Percentiles rank a stretch among this genome's conserved stretches.
Conservation (phyloP, 306 rosid genomes). For the Gastrolobium villosum region DNA sequence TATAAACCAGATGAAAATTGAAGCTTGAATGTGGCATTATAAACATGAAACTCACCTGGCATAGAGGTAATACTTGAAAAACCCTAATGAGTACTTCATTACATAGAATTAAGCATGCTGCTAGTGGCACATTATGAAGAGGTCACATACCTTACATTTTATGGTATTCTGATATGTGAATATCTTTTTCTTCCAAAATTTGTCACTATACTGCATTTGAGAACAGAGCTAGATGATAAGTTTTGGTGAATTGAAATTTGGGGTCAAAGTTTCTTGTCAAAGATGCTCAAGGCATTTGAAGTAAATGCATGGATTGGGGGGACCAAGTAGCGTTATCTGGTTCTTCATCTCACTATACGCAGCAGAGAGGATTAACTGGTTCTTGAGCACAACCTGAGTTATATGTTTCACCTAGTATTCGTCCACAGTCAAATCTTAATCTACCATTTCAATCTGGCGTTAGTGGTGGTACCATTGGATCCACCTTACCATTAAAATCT, state of each 20-base stretch:
- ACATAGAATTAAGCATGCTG: not conserved
- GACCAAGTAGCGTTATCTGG: conserved; percentile 85
- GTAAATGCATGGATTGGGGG: conserved; percentile 97
- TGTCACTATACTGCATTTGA: conserved; percentile 47
- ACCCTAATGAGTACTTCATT: too few species aligned
- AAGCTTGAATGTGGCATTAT: too few species aligned
- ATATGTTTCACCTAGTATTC: conserved; percentile 67
- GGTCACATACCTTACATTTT: conserved; percentile 7
- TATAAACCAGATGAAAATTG: too few species aligned
- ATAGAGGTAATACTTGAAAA: too few species aligned
- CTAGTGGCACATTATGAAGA: not conserved
- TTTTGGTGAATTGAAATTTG: conserved; percentile 44
- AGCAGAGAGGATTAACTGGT: conserved; percentile 72
- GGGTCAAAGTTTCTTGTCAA: conserved; percentile 44
- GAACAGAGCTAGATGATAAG: conserved; percentile 53
- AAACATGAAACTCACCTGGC: too few species aligned
- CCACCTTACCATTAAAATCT: conserved; percentile 71
- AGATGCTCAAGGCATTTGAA: conserved; percentile 45
- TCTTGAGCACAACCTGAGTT: conserved; percentile 72
- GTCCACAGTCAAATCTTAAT: conserved; percentile 66
- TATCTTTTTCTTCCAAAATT: conserved; percentile 39
- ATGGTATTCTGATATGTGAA: conserved; percentile 44
- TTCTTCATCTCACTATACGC: conserved; percentile 77
- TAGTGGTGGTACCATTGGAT: conserved; percentile 68
- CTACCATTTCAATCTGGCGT: conserved; percentile 67